Base-by-base conservation (phyloP, 2,329 filamentous ascomycete species). In the Colletotrichum higginsianum region DNA sequence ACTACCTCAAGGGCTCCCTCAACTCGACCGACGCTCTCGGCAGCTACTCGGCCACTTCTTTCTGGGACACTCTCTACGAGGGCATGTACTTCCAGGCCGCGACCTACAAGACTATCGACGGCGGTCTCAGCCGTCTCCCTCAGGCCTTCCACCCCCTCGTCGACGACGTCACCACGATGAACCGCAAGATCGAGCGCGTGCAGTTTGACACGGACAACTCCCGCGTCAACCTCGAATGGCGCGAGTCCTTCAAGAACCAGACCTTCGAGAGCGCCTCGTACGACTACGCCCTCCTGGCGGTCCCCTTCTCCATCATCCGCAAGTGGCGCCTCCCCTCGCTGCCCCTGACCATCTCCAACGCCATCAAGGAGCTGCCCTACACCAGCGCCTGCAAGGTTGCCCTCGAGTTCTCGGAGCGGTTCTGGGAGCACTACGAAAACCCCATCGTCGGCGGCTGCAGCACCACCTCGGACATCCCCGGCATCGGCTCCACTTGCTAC, bases 201-300 rank as follows among this genome's bases (percentile, higher is more conserved):
- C 76, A 84, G 21, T 91, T 86, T 78, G 82, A 89, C 66, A 82
- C 85, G 2, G 80, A 81, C 0, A 83, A 83, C 0, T 77, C 85
- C 18, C 88, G 88, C 66, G 85, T 93, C 7, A 86, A 86, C 1
- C 83, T 94, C 2, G 83, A 87, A 26, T 92, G 88, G 86, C 86
- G 87, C 68, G 73, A 83, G 70, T 80, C 84, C 52, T 83, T 80
- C 74, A 84, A 77, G 57, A 80, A 81, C 46, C 66, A 75, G 23
- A 75, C 75, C 72, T 81, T 85, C 77, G 72, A 88, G 61, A 86
- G 82, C 55, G 83, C 86, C 35, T 84, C 86, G 2, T 92, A 89
- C 76, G 91, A 94, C 80, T 93, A 93, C 77, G 87, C 89, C 38
- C 83, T 93, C n/a, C 84, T 93, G 8, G 85, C 90, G 0, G 86